These are phyloP conservation scores for Fraxinus cuspidata DNA, from an alignment of 257 asterid species.

Conservation along the genomic window DNA sequence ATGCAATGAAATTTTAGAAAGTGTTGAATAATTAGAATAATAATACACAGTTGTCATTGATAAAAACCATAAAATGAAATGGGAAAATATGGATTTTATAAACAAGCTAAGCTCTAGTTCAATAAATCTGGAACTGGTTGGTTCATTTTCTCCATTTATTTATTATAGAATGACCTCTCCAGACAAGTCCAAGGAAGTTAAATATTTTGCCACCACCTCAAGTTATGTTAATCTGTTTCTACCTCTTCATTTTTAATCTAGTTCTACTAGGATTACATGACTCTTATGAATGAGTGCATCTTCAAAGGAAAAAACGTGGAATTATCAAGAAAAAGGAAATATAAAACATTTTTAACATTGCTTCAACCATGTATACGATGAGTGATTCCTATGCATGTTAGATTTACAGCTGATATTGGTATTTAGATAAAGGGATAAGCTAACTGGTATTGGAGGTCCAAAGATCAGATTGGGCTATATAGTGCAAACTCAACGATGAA, in stretches of 20 bases:
- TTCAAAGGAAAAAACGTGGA: not conserved
- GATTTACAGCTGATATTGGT: not conserved
- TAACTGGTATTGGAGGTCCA: not conserved
- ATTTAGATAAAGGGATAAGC: not conserved
- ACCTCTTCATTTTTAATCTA: not conserved
- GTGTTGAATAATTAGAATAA: not conserved
- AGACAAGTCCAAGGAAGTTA: slow-evolving; percentile 4
- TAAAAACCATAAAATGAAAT: not conserved
- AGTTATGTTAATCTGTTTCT: not conserved
- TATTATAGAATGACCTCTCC: not conserved
- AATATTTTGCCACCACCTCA: not conserved
- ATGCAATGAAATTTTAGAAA: not conserved
- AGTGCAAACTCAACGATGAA: not conserved
- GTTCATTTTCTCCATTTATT: slow-evolving; percentile 4
- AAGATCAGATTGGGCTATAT: not conserved
- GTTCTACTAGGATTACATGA: not conserved
- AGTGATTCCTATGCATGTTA: not conserved
- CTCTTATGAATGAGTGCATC: not conserved
- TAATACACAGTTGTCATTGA: not conserved
- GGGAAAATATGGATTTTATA: not conserved
- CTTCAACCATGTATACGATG: not conserved
- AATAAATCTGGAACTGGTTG: not conserved
- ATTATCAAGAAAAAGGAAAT: not conserved
- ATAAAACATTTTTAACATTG: too few species aligned
- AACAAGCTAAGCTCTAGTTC: not conserved